Conservation (phyloP, 495 filamentous ascomycete species). For the Talaromyces stipitatus region DNA sequence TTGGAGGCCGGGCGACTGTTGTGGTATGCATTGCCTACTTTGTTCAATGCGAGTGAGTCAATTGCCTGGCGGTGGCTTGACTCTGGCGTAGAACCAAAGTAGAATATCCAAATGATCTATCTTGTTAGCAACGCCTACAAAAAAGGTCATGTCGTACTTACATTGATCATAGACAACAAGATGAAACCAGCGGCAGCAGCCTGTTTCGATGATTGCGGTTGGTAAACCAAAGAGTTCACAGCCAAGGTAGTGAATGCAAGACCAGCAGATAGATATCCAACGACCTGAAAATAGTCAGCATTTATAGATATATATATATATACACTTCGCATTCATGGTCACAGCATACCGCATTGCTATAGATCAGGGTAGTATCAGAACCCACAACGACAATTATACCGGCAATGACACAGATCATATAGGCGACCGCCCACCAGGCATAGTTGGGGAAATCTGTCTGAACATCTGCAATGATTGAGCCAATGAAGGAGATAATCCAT, state of each 20-base stretch:
- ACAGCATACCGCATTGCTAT: slow-evolving; percentile 71
- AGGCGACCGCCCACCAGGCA: slow-evolving; percentile 84
- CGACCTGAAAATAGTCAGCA: slow-evolving; percentile 48
- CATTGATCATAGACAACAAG: slow-evolving; percentile 88
- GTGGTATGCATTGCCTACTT: slow-evolving; percentile 71
- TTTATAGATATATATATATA: too few relatives aligned
- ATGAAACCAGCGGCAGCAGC: slow-evolving; percentile 92
- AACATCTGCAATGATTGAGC: slow-evolving; percentile 69
- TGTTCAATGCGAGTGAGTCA: slow-evolving; percentile 92
- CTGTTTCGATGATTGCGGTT: slow-evolving; percentile 59
- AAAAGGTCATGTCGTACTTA: slow-evolving; percentile 36
- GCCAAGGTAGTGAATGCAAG: slow-evolving; percentile 78
- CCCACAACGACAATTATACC: slow-evolving; percentile 74
- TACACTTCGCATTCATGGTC: background rate
- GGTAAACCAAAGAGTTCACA: slow-evolving; percentile 75
- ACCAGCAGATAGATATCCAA: slow-evolving; percentile 75
- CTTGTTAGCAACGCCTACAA: background rate
- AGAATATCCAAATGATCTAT: slow-evolving; percentile 98
- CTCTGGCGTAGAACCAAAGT: slow-evolving; percentile 88
- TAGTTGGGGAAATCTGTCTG: slow-evolving; percentile 63
- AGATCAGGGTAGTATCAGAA: slow-evolving; percentile 73
- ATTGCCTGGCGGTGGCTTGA: slow-evolving; percentile 85
- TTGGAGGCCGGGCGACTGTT: slow-evolving; percentile 46
- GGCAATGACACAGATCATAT: slow-evolving; percentile 72
- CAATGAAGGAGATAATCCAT: slow-evolving; percentile 88